Evolutionary conservation across 192 early-diverging fungal species (phyloP), one percentile per base, ranked within the genome.

Genomic region (Backusella tuberculispora): DNA sequence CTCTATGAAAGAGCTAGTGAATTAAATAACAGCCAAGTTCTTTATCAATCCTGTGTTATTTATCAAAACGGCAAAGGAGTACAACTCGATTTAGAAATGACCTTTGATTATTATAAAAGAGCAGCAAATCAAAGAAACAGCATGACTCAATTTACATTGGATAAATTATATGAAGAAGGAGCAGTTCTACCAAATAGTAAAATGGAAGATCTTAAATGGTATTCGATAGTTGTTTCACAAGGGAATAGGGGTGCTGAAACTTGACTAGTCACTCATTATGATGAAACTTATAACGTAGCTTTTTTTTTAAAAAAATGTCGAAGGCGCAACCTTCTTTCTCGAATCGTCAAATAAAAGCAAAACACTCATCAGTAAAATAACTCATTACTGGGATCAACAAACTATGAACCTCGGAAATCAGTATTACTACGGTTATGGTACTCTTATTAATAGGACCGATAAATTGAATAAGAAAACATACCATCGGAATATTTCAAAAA

Each of bases 301-400:
- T 53, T 19, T 24, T 66, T 72, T n/a, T 63, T n/a, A n/a, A n/a
- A n/a, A n/a, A n/a, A 71, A n/a, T 48, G 5, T 19, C 17, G 17
- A 19, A 4, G 4, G 17, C 19, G 26, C 8, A 45, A 50, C 8
- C 13, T 17, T 50, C n/a, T 19, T 0, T 50, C 47, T 4, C 69
- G 5, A 50, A 50, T 50, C 0, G 5, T 8, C 17, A 7, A 50
- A 6, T 1, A 8, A 5, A 50, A 50, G 0, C 5, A n/a, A 15
- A 50, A n/a, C 0, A 50, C 6, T n/a, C 0, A n/a, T 0, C 14
- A 15, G 0, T n/a, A 50, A 6, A 50, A 50, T 2, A n/a, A 50
- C 8, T 3, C 2, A 50, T 50, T 50, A 0, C 17, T 50, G 19
- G 47, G 47, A 15, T 13, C 13, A 0, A n/a, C 19, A 7, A n/a